Conservation (phyloP, 345 rosid genomes). For the Lagerstroemia speciosa region DNA sequence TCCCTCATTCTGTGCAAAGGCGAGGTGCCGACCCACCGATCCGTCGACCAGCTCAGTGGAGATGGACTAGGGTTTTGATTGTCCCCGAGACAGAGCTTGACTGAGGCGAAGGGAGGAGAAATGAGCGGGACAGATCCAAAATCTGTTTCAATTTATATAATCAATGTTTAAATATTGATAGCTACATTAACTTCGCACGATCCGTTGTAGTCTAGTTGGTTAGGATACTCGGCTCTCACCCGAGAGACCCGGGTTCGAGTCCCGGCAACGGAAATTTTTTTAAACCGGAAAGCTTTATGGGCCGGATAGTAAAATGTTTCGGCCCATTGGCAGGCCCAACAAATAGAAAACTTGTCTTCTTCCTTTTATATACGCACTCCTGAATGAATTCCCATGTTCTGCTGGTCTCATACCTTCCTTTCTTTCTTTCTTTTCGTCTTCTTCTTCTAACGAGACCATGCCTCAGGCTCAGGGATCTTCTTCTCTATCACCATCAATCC, state of each 20-base stretch:
- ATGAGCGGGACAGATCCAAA: conserved; percentile 1
- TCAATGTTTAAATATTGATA: too few species aligned
- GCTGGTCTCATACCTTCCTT: too few species aligned
- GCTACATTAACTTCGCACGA: neutral
- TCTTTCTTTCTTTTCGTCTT: too few species aligned
- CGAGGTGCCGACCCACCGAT: neutral
- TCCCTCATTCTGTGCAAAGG: conserved; percentile 50
- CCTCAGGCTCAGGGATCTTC: neutral
- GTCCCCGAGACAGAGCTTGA: neutral
- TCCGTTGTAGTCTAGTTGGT: conserved; percentile 82
- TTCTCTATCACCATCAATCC: conserved; percentile 1
- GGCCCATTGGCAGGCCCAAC: too few species aligned
- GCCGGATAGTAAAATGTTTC: too few species aligned
- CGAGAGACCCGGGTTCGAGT: conserved; percentile 67
- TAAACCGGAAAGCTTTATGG: neutral
- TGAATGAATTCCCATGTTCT: neutral
- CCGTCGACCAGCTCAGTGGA: neutral
- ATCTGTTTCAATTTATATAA: neutral
- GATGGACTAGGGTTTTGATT: neutral
- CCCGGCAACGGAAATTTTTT: conserved; percentile 62
- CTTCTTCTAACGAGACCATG: too few species aligned
- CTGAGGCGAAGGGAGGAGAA: neutral
- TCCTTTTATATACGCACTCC: neutral
- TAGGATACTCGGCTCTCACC: conserved; percentile 71
- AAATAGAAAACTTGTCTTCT: too few species aligned